phyloP scores from a whole-genome alignment of 768 basidiomycete genomes.

The button mushroom (Agaricus bisporus) region DNA sequence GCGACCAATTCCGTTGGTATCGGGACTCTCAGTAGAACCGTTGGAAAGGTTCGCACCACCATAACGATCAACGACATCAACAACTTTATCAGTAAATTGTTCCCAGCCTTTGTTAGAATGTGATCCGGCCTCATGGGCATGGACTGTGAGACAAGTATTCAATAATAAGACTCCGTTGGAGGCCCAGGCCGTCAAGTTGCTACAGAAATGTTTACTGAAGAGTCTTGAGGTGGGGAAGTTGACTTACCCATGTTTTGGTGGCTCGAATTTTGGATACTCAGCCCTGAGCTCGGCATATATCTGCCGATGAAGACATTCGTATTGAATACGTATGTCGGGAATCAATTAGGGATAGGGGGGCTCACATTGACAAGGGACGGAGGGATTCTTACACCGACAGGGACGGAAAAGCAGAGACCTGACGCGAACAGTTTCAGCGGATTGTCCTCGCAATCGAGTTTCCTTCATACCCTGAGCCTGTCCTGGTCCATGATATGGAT shows the following conservation, averaged over 20 bases:
- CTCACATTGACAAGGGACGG: constrained; percentile 80
- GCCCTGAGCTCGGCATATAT: constrained; percentile 85
- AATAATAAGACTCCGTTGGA: constrained; percentile 84
- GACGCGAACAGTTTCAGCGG: constrained; percentile 13
- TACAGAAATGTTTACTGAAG: constrained; percentile 22
- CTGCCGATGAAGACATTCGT: constrained; percentile 26
- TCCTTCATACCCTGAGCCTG: constrained; percentile 74
- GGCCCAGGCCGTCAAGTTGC: constrained; percentile 79
- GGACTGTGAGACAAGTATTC: constrained; percentile 90
- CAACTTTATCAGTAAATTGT: constrained; percentile 74
- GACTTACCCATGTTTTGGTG: constrained; percentile 79
- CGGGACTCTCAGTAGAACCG: constrained; percentile 11
- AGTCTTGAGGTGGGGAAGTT: neutral
- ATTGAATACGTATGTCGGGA: too few relatives aligned
- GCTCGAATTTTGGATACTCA: constrained; percentile 74
- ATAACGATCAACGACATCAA: constrained; percentile 72
- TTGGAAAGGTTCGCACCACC: constrained; percentile 61
- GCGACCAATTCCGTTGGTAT: constrained; percentile 48
- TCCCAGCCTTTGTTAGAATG: constrained; percentile 91
- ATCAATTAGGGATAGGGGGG: neutral
- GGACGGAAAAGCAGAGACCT: constrained; percentile 92
- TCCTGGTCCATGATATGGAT: constrained; percentile 75
- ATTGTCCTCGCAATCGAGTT: neutral
- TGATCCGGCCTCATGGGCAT: constrained; percentile 67
- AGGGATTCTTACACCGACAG: constrained; percentile 63